These are phyloP conservation scores for Eucalyptus erythrocorys DNA, from an alignment of 345 rosid species.

Conservation along the genomic window DNA sequence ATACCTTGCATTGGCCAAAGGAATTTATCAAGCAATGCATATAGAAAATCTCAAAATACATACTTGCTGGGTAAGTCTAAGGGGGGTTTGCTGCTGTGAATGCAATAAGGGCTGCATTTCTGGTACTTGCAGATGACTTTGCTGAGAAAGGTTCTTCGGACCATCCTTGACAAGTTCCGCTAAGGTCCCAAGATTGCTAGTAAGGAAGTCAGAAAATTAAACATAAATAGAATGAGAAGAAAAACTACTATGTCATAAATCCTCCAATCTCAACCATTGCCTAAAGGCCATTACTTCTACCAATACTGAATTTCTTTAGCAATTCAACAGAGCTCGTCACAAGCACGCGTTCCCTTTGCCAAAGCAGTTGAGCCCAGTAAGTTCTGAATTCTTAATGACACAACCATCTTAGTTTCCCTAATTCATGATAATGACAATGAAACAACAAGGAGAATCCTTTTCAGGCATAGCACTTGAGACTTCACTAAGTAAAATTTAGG, in stretches of 20 bases:
- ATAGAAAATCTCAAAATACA: not conserved
- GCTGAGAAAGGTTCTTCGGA: slow-evolving; percentile 32
- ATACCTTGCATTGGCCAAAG: not conserved
- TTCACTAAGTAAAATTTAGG: not conserved
- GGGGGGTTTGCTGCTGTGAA: slow-evolving; percentile 51
- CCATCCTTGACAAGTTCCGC: slow-evolving; percentile 77
- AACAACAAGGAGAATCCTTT: not conserved
- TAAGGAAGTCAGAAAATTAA: not conserved
- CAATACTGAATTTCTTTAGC: not conserved
- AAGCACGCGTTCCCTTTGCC: not conserved
- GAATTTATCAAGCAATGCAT: not conserved
- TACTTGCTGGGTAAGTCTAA: slow-evolving; percentile 72
- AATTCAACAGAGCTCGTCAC: not conserved
- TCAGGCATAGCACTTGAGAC: not conserved
- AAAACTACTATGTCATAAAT: not conserved
- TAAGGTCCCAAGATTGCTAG: slow-evolving; percentile 51
- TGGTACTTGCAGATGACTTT: slow-evolving; percentile 52
- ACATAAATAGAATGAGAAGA: not conserved
- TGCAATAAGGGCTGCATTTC: slow-evolving; percentile 51
- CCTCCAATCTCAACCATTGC: not conserved
- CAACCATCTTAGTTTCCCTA: not conserved
- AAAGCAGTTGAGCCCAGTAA: not conserved
- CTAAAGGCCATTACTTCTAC: not conserved
- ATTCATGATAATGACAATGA: not conserved
- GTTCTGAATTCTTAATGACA: not conserved